Base-by-base conservation (phyloP, 495 filamentous ascomycete species). In the Hamigera avellanea region DNA sequence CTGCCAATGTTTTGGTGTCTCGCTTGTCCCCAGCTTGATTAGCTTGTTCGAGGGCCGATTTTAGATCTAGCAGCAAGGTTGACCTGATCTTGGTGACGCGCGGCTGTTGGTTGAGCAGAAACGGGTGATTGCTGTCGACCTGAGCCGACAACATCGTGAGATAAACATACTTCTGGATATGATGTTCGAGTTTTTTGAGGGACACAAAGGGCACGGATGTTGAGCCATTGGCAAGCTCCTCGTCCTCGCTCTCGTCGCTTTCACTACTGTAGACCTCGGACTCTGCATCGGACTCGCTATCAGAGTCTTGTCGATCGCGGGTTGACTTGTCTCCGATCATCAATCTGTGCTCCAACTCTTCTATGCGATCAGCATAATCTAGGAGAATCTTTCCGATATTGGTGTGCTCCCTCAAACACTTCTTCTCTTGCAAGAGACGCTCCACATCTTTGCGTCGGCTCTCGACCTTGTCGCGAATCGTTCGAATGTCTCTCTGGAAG, bases 11-110 rank as follows among this genome's bases (percentile, higher is more conserved):
- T 35, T 76, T 70, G 3, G 55, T 56, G 41, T 74, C 69, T 0
- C 76, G 75, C 29, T 53, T 63, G 0, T 57, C 49, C 1, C 72
- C 74, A 0, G 69, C 63, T 27, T 59, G 62, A 15, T 67, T 75
- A 1, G 77, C 74, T 52, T 88, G 82, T 50, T 83, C 83, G 30
- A 93, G 57, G 1, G 86, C 84, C 2, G 76, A 80, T 37, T 72
- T 78, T 18, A 98, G 61, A 56, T 96, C 89, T 25, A 95, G 61
- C 13, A 96, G 54, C 29, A 96, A 64, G 0, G 87, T 93, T 28
- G 84, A 82, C 43, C 78, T 67, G 23, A 85, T 60, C 49, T 69
- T 72, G 18, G 62, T 49, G 18, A 83, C 53, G 27, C 81, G 62
- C 8, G 66, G 57, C 40, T 72, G 56, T 43, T 81, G 76, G 9